Evolutionary conservation across 495 filamentous ascomycete genomes (phyloP).

Genomic region (Xylaria acuta): DNA sequence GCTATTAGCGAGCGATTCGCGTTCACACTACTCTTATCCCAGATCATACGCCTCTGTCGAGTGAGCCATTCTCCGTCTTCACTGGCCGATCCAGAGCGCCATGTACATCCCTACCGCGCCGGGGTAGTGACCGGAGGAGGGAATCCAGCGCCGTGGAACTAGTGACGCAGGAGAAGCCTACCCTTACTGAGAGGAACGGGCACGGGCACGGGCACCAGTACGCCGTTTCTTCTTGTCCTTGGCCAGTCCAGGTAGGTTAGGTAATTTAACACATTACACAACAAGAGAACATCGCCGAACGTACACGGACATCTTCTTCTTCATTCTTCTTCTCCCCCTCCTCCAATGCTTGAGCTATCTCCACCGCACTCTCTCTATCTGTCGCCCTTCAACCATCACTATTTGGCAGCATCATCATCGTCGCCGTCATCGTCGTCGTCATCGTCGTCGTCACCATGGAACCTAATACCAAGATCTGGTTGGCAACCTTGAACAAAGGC

Average conservation of each 20-base stretch:
- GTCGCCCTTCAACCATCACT: neutral
- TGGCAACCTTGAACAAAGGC: slow-evolving; percentile 12
- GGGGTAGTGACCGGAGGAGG: neutral
- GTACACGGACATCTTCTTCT: neutral
- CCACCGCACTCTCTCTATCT: neutral
- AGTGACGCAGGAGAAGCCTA: slow-evolving; percentile 19
- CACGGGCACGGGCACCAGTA: neutral
- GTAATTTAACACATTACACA: slow-evolving; percentile 8
- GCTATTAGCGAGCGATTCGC: slow-evolving; percentile 14
- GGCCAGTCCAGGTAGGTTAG: neutral
- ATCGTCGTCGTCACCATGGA: neutral
- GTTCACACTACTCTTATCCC: neutral
- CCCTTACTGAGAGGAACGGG: neutral
- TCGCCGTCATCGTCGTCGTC: too few relatives aligned
- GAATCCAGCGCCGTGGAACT: slow-evolving; percentile 14
- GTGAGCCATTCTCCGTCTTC: neutral
- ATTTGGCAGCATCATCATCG: neutral
- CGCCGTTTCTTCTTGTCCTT: neutral
- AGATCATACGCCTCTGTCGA: neutral
- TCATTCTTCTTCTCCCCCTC: neutral
- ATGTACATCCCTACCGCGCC: neutral
- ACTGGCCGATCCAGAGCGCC: neutral
- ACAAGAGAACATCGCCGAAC: neutral
- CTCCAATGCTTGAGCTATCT: neutral
- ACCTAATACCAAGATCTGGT: slow-evolving; percentile 3